A percentile compares a stretch with the other conserved stretches of the same genome.
Conservation (phyloP, 805 yeast genomes). For the Yarrowia keelungensis region DNA sequence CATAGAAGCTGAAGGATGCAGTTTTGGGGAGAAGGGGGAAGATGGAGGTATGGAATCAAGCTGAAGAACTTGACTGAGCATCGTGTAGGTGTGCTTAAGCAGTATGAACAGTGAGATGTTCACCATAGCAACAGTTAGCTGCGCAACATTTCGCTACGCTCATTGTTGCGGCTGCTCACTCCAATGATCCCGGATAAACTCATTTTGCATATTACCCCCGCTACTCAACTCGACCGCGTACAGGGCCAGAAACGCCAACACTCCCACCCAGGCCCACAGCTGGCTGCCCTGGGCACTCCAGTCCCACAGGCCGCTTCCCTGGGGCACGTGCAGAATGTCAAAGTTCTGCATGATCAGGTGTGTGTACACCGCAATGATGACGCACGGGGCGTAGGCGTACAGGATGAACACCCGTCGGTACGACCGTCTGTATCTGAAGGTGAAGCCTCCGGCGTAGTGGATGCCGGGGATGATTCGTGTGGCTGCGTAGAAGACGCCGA, state of each 20-base stretch:
- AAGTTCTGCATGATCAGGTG: conserved; percentile 90
- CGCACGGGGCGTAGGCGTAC: conserved; percentile 91
- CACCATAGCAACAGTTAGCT: too few species aligned
- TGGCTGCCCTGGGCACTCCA: conserved; percentile 60
- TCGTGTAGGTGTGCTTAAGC: too few species aligned
- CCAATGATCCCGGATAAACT: conserved; percentile 36
- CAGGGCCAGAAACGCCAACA: conserved; percentile 76
- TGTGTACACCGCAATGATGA: conserved; percentile 93
- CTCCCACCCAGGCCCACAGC: conserved; percentile 97
- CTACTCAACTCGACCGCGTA: conserved; percentile 76
- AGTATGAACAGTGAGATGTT: too few species aligned
- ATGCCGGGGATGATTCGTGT: conserved; percentile 90
- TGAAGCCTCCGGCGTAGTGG: conserved; percentile 44
- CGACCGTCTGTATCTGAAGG: conserved; percentile 36
- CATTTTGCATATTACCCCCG: conserved; percentile 42
- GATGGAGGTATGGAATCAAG: too few species aligned
- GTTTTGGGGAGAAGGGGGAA: neutral
- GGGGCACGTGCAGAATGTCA: conserved; percentile 58
- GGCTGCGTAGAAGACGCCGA: conserved; percentile 85
- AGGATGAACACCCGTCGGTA: conserved; percentile 53
- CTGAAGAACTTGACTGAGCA: too few species aligned
- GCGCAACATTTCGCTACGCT: too few species aligned
- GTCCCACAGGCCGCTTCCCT: conserved; percentile 28
- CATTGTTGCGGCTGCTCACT: conserved; percentile 4
- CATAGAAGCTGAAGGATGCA: neutral